Conservation (phyloP, 805 yeast species). For the Yamadazyma sp. region DNA sequence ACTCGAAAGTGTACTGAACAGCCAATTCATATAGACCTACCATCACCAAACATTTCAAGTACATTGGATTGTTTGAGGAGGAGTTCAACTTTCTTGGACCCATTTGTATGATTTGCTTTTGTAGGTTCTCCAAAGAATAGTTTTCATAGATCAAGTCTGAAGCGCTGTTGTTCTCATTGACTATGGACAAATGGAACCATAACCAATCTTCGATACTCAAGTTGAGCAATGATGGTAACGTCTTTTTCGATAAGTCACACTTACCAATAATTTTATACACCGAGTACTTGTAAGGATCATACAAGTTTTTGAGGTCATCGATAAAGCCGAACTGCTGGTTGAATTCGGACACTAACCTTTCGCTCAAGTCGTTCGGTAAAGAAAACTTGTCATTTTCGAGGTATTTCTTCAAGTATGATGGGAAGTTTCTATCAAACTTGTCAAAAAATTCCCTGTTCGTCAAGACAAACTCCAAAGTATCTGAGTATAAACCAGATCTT, state of each 20-base stretch:
- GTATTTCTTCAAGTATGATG: conserved; percentile 72
- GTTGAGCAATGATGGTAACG: conserved; percentile 65
- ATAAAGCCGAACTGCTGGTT: conserved; percentile 73
- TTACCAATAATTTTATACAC: conserved; percentile 92
- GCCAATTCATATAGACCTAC: conserved; percentile 84
- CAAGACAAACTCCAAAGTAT: conserved; percentile 69
- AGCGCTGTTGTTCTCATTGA: conserved; percentile 51
- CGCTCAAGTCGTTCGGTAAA: conserved; percentile 65
- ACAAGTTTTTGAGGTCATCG: conserved; percentile 45
- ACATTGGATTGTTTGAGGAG: conserved; percentile 65
- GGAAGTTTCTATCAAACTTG: conserved; percentile 82
- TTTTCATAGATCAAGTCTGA: conserved; percentile 62
- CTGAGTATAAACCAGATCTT: conserved; percentile 78
- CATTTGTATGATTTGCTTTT: conserved; percentile 62
- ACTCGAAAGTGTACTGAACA: conserved; percentile 57
- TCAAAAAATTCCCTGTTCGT: conserved; percentile 71
- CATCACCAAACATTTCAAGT: conserved; percentile 69
- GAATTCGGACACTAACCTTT: conserved; percentile 75
- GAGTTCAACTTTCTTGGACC: conserved; percentile 73
- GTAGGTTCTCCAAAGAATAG: conserved; percentile 74
- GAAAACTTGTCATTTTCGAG: conserved; percentile 49
- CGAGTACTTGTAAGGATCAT: conserved; percentile 89
- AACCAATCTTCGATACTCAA: conserved; percentile 92
- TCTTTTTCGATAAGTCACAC: conserved; percentile 68
- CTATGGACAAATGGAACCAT: conserved; percentile 85